Evolutionary conservation across 352 stramenopile species (phyloP), one percentile per base, ranked within the genome.

Genomic region (Phytophthora vignae): DNA sequence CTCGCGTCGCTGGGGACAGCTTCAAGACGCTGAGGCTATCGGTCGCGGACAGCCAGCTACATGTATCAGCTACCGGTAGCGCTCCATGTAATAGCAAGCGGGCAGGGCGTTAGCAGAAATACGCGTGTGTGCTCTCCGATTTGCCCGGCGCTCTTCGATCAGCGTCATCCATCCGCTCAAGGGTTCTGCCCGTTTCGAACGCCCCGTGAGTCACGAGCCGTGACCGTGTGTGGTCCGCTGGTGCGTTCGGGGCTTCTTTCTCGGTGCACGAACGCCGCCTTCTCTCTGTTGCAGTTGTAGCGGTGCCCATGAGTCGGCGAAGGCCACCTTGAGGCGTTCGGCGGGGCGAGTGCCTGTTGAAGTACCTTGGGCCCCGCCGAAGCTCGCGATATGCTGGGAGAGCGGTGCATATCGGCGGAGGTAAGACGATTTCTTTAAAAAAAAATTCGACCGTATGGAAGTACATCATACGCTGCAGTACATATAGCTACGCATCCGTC

Each of bases 41-140:
- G 29, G 1, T 33, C 6, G 29, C 29, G 29, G 29, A 5, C 29
- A 33, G 29, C 22, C 22, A 25, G 22, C 22, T 25, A 25, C 1
- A 25, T 25, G 2, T 2, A 25, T 25, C n/a, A n/a, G n/a, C 2
- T 31, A 31, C 27, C 3, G 27, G 22, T 25, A 25, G 22, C 22
- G 22, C 22, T 25, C 1, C 22, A 25, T 25, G 22, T 25, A 25
- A 9, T 33, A 33, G 29, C 29, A 33, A 33, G 29, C 29, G 29
- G 29, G 29, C 29, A 33, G 29, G 29, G 29, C 29, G 29, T 57
- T 40, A 21, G 38, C 49, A 71, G 56, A 71, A 61, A 71, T 10
- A 71, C 64, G 64, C 64, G 15, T 49, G 42, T 14, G 1, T 2
- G 25, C 25, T 11, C 9, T 8, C 22, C 33, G 56, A 69, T 69